These are phyloP conservation scores for Irpex sp. DNA, from an alignment of 1,284 basidiomycete genomes.

Conservation along the genomic window DNA sequence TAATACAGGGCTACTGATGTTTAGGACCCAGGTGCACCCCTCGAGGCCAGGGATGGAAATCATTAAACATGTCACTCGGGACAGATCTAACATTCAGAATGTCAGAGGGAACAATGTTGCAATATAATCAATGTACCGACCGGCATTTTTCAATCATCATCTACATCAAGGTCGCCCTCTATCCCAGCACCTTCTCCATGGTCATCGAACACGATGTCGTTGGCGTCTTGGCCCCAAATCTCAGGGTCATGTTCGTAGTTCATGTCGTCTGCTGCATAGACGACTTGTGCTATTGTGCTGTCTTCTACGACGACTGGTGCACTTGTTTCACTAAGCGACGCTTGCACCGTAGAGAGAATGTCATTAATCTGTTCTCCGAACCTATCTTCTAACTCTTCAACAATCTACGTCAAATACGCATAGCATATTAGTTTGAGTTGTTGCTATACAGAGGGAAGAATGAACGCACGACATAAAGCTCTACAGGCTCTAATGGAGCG, in stretches of 20 bases:
- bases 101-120: too few species aligned
- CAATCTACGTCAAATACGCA: conserved; percentile 50
- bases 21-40: too few species aligned
- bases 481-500: conserved; percentile 77
- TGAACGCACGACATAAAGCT: conserved; percentile 81
- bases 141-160: conserved; percentile 46
- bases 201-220: conserved; percentile 56
- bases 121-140: too few species aligned
- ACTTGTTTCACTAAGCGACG: conserved; percentile 37
- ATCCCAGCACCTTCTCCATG: conserved; percentile 62
- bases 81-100: too few species aligned
- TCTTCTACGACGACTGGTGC: conserved; percentile 3
- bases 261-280: conserved; percentile 17
- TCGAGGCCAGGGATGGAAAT: too few species aligned
- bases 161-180: conserved; percentile 72
- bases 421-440: not conserved
- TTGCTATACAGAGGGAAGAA: not conserved
- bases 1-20: too few species aligned
- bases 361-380: conserved; percentile 71
- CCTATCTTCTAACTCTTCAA: conserved; percentile 87
- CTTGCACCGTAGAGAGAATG: conserved; percentile 58
- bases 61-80: too few species aligned
- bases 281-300: conserved; percentile 10
- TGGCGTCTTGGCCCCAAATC: conserved; percentile 34
- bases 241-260: conserved; percentile 30